A percentile compares a stretch with the other conserved stretches of the same genome.
These are phyloP conservation scores for Aspergillus arachidicola DNA, from an alignment of 2,329 filamentous ascomycete species.

Conservation along the genomic window DNA sequence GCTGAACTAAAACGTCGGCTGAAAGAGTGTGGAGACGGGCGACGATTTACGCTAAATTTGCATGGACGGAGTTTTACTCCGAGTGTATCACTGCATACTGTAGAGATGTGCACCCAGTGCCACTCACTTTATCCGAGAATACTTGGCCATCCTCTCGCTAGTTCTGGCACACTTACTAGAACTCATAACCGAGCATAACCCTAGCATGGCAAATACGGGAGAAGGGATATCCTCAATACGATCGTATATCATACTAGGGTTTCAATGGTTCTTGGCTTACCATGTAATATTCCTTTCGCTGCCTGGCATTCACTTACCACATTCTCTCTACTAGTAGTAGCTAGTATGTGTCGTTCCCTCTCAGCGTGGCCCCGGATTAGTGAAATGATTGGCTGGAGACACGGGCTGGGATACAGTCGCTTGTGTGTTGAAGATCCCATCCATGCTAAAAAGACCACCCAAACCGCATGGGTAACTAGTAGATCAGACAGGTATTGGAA, in stretches of 20 bases:
- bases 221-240: no score
- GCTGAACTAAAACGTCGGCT: neutral
- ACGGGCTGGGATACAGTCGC: neutral
- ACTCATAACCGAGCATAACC: neutral
- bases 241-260: neutral
- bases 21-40: constrained; percentile 11
- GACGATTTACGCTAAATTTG: neutral
- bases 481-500: no score
- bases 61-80: neutral
- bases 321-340: no score
- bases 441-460: neutral
- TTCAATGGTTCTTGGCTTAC: neutral
- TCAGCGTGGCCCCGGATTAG: neutral
- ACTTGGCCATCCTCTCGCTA: neutral
- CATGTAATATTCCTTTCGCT: neutral
- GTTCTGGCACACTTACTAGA: neutral
- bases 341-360: no score
- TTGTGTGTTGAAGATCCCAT: neutral
- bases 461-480: no score
- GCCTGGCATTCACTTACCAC: neutral
- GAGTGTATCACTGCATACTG: neutral
- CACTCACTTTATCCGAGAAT: neutral
- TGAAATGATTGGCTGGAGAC: neutral
- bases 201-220: neutral
- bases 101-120: no score